Conservation (phyloP, 2,329 filamentous ascomycete genomes). For the Penicillium sp. region DNA sequence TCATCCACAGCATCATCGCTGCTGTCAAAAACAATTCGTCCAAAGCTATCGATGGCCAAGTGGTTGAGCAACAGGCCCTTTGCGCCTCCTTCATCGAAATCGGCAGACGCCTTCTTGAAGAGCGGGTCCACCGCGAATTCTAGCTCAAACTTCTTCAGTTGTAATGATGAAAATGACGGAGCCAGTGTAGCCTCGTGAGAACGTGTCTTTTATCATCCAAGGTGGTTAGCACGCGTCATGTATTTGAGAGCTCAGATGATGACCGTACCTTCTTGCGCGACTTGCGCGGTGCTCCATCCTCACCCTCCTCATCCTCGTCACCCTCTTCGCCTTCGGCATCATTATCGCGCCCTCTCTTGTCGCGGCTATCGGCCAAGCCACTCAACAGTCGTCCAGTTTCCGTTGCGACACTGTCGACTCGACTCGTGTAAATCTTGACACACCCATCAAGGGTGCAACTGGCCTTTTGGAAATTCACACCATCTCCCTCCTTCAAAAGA, state of each 20-base stretch:
- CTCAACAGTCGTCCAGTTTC: slow-evolving; percentile 95
- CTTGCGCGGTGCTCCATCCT: slow-evolving; percentile 50
- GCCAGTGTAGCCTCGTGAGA: slow-evolving; percentile 93
- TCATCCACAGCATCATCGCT: slow-evolving; percentile 75
- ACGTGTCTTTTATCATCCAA: slow-evolving; percentile 51
- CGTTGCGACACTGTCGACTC: slow-evolving; percentile 96
- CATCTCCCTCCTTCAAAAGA: slow-evolving; percentile 89
- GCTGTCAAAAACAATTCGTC: slow-evolving; percentile 96
- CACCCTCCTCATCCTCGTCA: slow-evolving; percentile 63
- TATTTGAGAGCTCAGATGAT: no score
- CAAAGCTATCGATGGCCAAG: slow-evolving; percentile 88
- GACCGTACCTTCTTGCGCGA: slow-evolving; percentile 68
- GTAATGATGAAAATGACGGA: slow-evolving; percentile 80
- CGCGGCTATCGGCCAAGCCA: slow-evolving; percentile 76
- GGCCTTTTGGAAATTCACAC: slow-evolving; percentile 97
- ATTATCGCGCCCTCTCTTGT: slow-evolving; percentile 66
- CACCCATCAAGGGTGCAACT: slow-evolving; percentile 97
- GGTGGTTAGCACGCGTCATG: background rate
- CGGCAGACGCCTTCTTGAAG: slow-evolving; percentile 98
- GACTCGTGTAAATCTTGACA: slow-evolving; percentile 98
- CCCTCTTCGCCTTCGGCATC: slow-evolving; percentile 63
- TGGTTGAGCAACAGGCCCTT: slow-evolving; percentile 95
- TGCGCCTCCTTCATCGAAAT: slow-evolving; percentile 96
- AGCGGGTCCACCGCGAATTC: slow-evolving; percentile 95
- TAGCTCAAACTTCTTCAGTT: slow-evolving; percentile 95